Percentiles rank a stretch among this genome's conserved stretches.
Conservation (phyloP, 495 filamentous ascomycete species). For the Xylaria venustula region DNA sequence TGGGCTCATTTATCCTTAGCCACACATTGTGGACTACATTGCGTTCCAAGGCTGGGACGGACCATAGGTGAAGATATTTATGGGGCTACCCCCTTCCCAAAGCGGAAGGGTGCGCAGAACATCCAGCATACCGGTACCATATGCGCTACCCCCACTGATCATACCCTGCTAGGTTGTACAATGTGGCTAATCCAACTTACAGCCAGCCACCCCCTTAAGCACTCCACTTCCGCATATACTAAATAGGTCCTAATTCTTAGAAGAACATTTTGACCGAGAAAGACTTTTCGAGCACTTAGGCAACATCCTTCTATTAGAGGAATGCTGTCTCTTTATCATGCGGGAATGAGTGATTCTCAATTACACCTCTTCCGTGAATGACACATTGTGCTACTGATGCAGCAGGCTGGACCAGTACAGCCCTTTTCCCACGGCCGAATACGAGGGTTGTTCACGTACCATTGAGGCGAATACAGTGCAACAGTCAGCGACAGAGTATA, state of each 20-base stretch:
- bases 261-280: not conserved
- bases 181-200: too few relatives aligned
- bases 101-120: too few relatives aligned
- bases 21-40: conserved; percentile 14
- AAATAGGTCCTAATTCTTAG: too few relatives aligned
- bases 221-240: too few relatives aligned
- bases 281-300: not conserved
- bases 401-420: not conserved
- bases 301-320: not conserved
- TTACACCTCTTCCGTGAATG: not conserved
- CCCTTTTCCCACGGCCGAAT: not conserved
- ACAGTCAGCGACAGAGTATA: not conserved
- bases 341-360: not conserved
- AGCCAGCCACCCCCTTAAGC: too few relatives aligned
- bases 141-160: too few relatives aligned
- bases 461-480: not conserved
- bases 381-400: not conserved
- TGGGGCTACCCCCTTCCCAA: too few relatives aligned
- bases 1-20: not conserved
- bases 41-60: not conserved
- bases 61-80: conserved; percentile 11
- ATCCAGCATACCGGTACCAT: too few relatives aligned
- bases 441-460: not conserved
- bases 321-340: not conserved
- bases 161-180: too few relatives aligned